These are phyloP conservation scores for Penicillium sumatraense DNA, from an alignment of 2,329 filamentous ascomycete genomes.

Conservation along the genomic window DNA sequence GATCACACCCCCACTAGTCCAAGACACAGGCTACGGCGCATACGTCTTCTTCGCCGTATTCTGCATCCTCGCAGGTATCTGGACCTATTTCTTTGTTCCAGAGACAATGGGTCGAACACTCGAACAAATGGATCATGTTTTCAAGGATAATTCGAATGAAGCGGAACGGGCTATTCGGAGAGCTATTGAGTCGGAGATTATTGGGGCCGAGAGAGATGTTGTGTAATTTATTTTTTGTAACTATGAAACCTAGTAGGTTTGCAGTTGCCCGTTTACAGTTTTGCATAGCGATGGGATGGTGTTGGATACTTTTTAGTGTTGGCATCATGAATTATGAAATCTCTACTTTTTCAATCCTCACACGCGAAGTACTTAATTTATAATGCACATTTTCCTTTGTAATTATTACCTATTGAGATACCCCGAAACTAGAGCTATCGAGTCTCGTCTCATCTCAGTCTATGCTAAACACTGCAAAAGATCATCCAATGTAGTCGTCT, in stretches of 20 bases:
- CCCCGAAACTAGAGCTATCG: too few relatives aligned
- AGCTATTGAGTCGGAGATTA: conserved; percentile 38
- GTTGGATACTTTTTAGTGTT: background rate
- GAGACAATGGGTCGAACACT: conserved; percentile 62
- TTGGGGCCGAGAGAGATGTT: conserved; percentile 22
- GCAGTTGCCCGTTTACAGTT: background rate
- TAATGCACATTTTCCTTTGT: too few relatives aligned
- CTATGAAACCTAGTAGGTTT: too few relatives aligned
- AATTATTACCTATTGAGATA: too few relatives aligned
- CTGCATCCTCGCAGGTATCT: conserved; percentile 55
- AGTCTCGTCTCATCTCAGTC: too few relatives aligned
- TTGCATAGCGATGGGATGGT: background rate
- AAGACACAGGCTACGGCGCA: conserved; percentile 57
- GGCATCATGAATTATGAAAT: conserved; percentile 4
- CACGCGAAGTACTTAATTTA: too few relatives aligned
- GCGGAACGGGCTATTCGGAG: conserved; percentile 34
- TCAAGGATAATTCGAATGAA: conserved; percentile 43
- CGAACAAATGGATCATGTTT: conserved; percentile 59
- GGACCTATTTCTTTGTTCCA: conserved; percentile 59
- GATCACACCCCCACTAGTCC: conserved; percentile 67
- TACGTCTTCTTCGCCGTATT: conserved; percentile 66
- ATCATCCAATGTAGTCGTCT: background rate
- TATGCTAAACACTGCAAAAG: background rate
- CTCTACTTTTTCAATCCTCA: too few relatives aligned
- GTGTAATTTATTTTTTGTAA: conserved; percentile 6